Conservation (phyloP, 2,329 filamentous ascomycete species). For the Clarireedia homoeocarpa region DNA sequence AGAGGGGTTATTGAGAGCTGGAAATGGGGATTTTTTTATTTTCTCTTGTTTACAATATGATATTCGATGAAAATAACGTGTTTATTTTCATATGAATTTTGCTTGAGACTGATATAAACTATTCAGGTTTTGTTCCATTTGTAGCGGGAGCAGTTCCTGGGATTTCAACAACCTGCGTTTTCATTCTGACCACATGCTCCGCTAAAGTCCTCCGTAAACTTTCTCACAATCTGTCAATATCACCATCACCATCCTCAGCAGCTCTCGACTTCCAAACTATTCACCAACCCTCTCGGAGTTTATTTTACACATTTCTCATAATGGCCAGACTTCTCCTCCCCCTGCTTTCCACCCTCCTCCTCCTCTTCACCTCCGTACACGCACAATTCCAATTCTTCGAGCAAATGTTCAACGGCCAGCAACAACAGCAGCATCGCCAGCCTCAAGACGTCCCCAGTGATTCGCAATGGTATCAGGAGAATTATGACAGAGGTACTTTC, state of each 20-base stretch:
- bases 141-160: background rate
- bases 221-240: constrained; percentile 9
- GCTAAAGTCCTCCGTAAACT: constrained; percentile 3
- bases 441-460: constrained; percentile 80
- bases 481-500: constrained; percentile 56
- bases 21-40: background rate
- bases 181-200: background rate
- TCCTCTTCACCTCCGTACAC: constrained; percentile 49
- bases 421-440: constrained; percentile 39
- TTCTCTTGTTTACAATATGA: no score
- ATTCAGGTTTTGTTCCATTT: background rate
- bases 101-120: no score
- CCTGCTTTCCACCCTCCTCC: constrained; percentile 41
- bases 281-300: background rate
- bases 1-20: background rate
- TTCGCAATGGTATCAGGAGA: constrained; percentile 66
- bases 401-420: constrained; percentile 78
- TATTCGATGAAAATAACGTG: no score
- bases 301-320: background rate
- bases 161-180: background rate
- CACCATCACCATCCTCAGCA: background rate
- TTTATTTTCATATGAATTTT: no score
- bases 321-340: constrained; percentile 26
- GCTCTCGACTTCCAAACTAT: background rate
- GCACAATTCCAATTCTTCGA: constrained; percentile 98